A percentile compares a stretch with the other conserved stretches of the same genome.
Conservation (phyloP, 768 basidiomycete species). For the Fomitopsis pulvina region DNA sequence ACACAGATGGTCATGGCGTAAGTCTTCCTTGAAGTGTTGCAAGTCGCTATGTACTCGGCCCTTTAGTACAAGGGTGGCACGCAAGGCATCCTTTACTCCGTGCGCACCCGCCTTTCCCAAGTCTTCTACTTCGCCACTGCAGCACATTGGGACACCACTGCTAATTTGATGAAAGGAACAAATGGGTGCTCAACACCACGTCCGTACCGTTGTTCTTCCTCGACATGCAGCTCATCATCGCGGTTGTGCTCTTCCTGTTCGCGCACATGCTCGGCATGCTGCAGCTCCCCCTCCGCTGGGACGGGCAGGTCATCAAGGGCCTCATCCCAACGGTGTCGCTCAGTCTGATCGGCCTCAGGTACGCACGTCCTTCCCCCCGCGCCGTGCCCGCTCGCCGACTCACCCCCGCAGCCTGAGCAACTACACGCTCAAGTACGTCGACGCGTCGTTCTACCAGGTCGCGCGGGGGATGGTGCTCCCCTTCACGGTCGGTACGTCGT, state of each 20-base stretch:
- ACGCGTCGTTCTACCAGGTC: conserved; percentile 93
- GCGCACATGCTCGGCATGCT: conserved; percentile 58
- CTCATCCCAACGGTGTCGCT: conserved; percentile 69
- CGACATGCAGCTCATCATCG: conserved; percentile 73
- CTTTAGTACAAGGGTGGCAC: neutral
- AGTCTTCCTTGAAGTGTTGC: conserved; percentile 13
- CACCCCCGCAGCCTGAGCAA: conserved; percentile 63
- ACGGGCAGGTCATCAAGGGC: conserved; percentile 59
- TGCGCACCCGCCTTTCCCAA: too few species aligned
- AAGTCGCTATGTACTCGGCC: neutral
- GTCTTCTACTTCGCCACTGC: too few species aligned
- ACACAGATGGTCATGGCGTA: conserved; percentile 89
- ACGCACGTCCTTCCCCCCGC: conserved; percentile 19
- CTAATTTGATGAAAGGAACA: conserved; percentile 63
- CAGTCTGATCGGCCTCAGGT: conserved; percentile 84
- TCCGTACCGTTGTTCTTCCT: conserved; percentile 82
- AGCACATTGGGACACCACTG: too few species aligned
- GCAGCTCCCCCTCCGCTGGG: conserved; percentile 59
- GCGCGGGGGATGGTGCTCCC: conserved; percentile 92
- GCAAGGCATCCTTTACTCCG: neutral
- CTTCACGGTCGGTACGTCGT: conserved; percentile 88
- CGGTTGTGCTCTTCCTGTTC: conserved; percentile 66
- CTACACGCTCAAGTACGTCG: conserved; percentile 89
- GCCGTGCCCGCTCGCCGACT: neutral
- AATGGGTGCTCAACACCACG: conserved; percentile 84